phyloP scores from a whole-genome alignment of 2,329 filamentous ascomycete species.

The Aspergillus sp. region DNA sequence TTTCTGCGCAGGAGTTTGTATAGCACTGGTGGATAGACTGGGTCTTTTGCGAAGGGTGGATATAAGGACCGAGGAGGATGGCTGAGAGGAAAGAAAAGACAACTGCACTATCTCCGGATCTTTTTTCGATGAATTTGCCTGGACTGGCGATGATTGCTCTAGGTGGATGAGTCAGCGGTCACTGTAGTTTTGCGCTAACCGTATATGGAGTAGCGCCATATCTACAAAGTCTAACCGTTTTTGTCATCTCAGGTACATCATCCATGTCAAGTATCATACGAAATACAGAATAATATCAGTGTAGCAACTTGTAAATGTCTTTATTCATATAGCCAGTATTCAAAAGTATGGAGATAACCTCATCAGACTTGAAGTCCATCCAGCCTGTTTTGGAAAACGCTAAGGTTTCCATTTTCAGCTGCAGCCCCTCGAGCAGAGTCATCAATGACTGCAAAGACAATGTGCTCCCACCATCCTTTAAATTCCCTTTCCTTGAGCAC shows the following conservation, averaged over 20 bases:
- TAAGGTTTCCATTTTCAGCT: slow-evolving; percentile 25
- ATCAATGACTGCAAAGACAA: slow-evolving; percentile 61
- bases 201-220: neutral
- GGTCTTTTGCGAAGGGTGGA: too few species aligned
- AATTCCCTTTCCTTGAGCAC: slow-evolving; percentile 61
- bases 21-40: neutral
- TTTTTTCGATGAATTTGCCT: neutral
- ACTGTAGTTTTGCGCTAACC: neutral
- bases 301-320: too few species aligned
- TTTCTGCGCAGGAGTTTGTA: neutral
- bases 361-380: slow-evolving; percentile 24
- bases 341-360: too few species aligned
- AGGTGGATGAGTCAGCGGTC: neutral
- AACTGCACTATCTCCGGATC: neutral
- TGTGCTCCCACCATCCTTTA: slow-evolving; percentile 57
- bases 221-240: too few species aligned
- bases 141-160: neutral
- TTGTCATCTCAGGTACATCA: too few species aligned
- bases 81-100: too few species aligned
- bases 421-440: slow-evolving; percentile 2
- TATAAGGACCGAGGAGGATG: too few species aligned
- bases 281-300: too few species aligned
- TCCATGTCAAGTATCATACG: too few species aligned
- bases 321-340: too few species aligned
- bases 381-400: slow-evolving; percentile 24